A percentile compares a stretch with the other conserved stretches of the same genome.
Conservation (phyloP, 805 yeast genomes). For the Wilhelminamyces savonicus region DNA sequence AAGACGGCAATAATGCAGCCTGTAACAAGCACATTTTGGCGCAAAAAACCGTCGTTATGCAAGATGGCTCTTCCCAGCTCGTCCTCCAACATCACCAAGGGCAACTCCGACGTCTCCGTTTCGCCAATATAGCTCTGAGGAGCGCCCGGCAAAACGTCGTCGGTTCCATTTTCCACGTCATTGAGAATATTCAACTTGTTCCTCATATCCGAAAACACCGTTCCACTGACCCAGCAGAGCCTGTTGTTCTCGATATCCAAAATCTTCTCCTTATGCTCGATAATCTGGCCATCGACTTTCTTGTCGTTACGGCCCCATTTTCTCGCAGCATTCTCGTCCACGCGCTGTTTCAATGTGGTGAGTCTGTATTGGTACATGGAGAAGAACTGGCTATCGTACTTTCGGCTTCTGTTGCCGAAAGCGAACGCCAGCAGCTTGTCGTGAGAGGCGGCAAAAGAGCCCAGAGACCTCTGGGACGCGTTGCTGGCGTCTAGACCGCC, state of each 20-base stretch:
- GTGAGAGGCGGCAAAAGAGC: no score
- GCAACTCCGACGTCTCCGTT: conserved; percentile 47
- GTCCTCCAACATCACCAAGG: conserved; percentile 71
- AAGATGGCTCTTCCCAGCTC: conserved; percentile 83
- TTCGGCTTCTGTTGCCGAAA: conserved; percentile 16
- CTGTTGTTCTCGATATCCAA: conserved; percentile 58
- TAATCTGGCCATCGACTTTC: conserved; percentile 25
- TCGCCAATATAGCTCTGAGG: conserved; percentile 27
- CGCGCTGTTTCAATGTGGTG: conserved; percentile 25
- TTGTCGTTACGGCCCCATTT: conserved; percentile 51
- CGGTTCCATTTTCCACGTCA: conserved; percentile 63
- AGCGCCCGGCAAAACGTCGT: conserved; percentile 42
- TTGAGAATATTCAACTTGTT: conserved; percentile 79
- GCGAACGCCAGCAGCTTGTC: conserved; percentile 14
- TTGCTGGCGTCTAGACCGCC: no score
- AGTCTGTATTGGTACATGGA: conserved; percentile 39
- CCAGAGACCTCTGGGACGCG: no score
- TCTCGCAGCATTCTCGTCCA: conserved; percentile 21
- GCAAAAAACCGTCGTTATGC: conserved; percentile 53
- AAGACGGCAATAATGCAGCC: conserved; percentile 83
- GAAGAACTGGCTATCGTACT: conserved; percentile 34
- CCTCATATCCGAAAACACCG: conserved; percentile 76
- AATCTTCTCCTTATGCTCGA: conserved; percentile 31
- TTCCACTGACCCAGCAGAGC: conserved; percentile 80
- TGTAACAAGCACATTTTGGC: conserved; percentile 62